Percentiles rank a stretch among this genome's conserved stretches.
These are phyloP conservation scores for Haplosporangium gracile DNA, from an alignment of 192 early-diverging fungal genomes.

Conservation along the genomic window DNA sequence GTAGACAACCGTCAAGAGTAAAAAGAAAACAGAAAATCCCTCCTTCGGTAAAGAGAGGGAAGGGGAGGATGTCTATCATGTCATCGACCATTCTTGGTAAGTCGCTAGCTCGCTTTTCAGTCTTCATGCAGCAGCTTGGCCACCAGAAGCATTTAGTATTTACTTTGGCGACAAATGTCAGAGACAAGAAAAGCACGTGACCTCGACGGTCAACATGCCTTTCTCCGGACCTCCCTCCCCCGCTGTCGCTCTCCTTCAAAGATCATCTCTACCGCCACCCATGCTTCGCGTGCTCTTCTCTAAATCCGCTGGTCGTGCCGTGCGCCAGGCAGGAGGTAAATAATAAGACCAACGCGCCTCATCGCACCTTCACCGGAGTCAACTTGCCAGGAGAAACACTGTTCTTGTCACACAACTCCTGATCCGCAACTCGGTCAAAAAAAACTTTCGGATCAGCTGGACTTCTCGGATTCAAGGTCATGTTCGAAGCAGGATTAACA, in stretches of 20 bases:
- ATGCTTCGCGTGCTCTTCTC: constrained; percentile 19
- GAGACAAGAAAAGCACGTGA: too few species aligned
- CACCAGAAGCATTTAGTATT: too few species aligned
- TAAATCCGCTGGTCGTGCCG: constrained; percentile 7
- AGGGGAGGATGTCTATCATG: too few species aligned
- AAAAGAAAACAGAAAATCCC: too few species aligned
- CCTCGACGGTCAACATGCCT: background rate
- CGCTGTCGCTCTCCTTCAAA: background rate
- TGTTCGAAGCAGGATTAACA: background rate
- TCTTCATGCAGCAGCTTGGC: too few species aligned
- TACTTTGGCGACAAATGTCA: too few species aligned
- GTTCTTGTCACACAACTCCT: background rate
- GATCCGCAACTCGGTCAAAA: background rate
- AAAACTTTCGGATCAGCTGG: background rate
- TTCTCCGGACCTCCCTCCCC: background rate
- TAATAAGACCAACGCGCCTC: background rate
- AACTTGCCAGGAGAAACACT: background rate
- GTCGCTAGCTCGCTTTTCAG: too few species aligned
- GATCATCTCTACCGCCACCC: background rate
- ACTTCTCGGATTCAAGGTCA: background rate
- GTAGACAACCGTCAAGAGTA: too few species aligned
- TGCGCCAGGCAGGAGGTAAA: constrained; percentile 18
- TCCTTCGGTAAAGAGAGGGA: too few species aligned
- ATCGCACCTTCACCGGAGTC: background rate
- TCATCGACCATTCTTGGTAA: too few species aligned